Evolutionary conservation across 2,329 filamentous ascomycete species (phyloP), one percentile per base, ranked within the genome.

Genomic region (Byssoonygena ceratinophila): DNA sequence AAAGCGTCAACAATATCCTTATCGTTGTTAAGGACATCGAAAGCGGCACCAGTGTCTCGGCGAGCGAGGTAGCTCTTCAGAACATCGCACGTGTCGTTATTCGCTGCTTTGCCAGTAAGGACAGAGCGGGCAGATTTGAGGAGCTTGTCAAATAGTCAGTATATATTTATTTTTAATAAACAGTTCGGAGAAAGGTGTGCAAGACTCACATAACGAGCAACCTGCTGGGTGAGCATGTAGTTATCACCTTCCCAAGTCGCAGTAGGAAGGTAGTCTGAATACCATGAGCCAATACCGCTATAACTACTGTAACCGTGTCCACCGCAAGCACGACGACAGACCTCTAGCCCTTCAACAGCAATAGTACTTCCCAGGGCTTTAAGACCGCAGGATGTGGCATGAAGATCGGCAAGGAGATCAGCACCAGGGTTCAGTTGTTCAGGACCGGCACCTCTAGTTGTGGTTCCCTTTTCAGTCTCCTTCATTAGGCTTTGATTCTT

Each of bases 151-250:
- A 11, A 12, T 9, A 16, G n/a, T 50, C 47, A 52, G 27, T 9
- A 52, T 27, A 43, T 22, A 0, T 12, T 23, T 43, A 37, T n/a
- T 41, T 29, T 20, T 23, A 27, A 20, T 25, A 34, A 41, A 29
- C 23, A 22, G 39, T 31, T 16, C 43, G 20, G 9, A 2, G 12
- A n/a, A 3, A 27, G 8, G 8, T 12, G n/a, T 18, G n/a, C 2
- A n/a, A 40, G 29, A 68, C 74, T 66, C 69, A 77, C 72, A 62
- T 88, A 88, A 54, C 84, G 78, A 2, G 83, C 82, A 2, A 88
- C 84, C 70, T 89, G 85, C 66, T 89, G 85, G 8, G 83, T 86
- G 54, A 89, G 73, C 84, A 89, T 87, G 72, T 85, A 88, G 73
- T 87, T 87, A 71, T 87, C 85, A 41, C 85, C 85, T 65, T 88